phyloP scores from a whole-genome alignment of 2,329 filamentous ascomycete species.

The Plenodomus biglobosus region DNA sequence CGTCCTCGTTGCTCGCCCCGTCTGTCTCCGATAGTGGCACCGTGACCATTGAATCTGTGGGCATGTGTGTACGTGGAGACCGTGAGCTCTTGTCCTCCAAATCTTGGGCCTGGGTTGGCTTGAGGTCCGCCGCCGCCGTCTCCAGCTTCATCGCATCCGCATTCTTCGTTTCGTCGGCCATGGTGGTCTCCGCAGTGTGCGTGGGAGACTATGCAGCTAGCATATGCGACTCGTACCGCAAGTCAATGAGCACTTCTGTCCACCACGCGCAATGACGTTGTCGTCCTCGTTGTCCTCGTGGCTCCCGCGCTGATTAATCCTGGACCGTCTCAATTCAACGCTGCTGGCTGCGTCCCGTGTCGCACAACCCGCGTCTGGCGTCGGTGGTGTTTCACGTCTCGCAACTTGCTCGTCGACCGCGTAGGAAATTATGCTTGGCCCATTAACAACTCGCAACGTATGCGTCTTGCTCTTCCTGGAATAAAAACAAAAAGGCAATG shows the following conservation, averaged over 20 bases:
- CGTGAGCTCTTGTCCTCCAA: constrained; percentile 5
- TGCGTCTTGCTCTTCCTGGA: too few relatives aligned
- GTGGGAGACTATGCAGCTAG: not conserved
- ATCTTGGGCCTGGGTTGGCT: not conserved
- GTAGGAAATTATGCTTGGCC: not conserved
- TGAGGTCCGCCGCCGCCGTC: not conserved
- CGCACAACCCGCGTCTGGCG: not conserved
- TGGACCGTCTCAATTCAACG: not conserved
- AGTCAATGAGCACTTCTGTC: too few relatives aligned
- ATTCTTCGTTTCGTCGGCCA: not conserved
- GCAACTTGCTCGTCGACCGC: not conserved
- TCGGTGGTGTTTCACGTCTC: not conserved
- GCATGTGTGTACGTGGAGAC: constrained; percentile 33
- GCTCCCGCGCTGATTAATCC: too few relatives aligned
- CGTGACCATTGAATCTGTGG: constrained; percentile 73
- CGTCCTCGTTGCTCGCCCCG: constrained; percentile 44
- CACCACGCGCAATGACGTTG: not conserved
- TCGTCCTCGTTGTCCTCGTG: too few relatives aligned
- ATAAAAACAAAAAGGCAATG: too few relatives aligned
- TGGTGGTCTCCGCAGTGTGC: not conserved
- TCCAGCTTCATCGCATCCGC: not conserved
- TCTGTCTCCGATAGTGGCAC: constrained; percentile 69
- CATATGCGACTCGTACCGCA: not conserved
- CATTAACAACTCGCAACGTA: too few relatives aligned
- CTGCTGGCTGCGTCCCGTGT: not conserved